Conservation (phyloP, 1,284 basidiomycete species). For the Malassezia sp. region DNA sequence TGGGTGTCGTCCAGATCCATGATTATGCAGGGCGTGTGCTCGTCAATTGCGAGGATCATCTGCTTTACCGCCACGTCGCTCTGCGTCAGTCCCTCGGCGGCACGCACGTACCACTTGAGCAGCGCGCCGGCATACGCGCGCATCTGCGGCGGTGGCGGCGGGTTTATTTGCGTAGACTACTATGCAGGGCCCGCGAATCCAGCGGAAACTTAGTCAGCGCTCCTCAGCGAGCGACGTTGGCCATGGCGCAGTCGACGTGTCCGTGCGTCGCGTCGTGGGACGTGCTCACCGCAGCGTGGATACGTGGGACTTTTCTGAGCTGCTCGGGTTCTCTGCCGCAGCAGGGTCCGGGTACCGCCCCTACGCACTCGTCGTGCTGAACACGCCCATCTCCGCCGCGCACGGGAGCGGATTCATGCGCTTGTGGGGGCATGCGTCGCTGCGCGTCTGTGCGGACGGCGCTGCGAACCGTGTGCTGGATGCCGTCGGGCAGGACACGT, state of each 20-base stretch:
- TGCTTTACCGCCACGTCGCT: conserved; percentile 82
- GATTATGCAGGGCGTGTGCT: conserved; percentile 60
- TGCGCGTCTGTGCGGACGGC: conserved; percentile 68
- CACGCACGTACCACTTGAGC: conserved; percentile 9
- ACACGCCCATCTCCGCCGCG: conserved; percentile 13
- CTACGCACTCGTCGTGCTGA: conserved; percentile 17
- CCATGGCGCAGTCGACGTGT: too few relatives aligned
- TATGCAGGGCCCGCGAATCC: not conserved
- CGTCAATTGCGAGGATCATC: conserved; percentile 70
- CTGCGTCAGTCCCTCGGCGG: conserved; percentile 44
- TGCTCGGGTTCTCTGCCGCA: not conserved
- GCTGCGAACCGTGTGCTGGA: conserved; percentile 79
- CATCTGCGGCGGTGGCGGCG: conserved; percentile 4
- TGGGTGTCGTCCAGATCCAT: conserved; percentile 77
- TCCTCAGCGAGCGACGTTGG: too few relatives aligned
- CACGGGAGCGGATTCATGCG: conserved; percentile 3
- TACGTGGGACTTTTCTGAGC: not conserved
- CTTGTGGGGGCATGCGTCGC: conserved; percentile 20
- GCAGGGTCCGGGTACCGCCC: not conserved
- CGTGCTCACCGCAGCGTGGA: too few relatives aligned
- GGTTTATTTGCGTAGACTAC: too few relatives aligned
- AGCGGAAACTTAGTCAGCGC: not conserved
- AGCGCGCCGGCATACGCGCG: conserved; percentile 14
- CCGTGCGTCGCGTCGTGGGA: too few relatives aligned
- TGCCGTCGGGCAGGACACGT: conserved; percentile 45